Conservation (phyloP, 2,329 filamentous ascomycete genomes). For the Calonectria ilicicola region DNA sequence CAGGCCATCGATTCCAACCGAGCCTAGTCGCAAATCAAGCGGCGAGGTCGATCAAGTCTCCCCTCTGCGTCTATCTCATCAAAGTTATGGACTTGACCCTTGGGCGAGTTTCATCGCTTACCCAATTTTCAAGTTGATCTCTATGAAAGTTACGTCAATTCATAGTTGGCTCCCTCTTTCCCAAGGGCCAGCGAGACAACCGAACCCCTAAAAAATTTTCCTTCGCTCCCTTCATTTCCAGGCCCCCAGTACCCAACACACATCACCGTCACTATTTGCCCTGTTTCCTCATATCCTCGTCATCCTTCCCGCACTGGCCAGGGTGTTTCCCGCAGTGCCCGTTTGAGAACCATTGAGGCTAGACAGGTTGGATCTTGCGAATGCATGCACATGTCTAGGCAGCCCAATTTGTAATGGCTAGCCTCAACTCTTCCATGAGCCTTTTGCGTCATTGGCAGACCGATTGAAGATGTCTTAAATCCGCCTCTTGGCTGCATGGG, state of each 20-base stretch:
- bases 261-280: background rate
- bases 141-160: background rate
- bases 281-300: background rate
- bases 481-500: constrained; percentile 31
- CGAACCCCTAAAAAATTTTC: constrained; percentile 8
- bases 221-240: constrained; percentile 12
- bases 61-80: background rate
- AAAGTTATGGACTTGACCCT: background rate
- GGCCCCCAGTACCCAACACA: background rate
- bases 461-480: constrained; percentile 14
- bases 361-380: background rate
- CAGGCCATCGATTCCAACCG: background rate
- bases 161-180: background rate
- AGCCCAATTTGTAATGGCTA: background rate
- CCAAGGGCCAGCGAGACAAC: background rate
- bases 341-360: background rate
- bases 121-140: constrained; percentile 16
- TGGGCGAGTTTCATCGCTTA: background rate
- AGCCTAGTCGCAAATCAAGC: background rate
- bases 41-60: background rate
- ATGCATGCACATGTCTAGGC: constrained; percentile 11
- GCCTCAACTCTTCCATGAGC: background rate
- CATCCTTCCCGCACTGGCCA: background rate
- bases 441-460: constrained; percentile 16
- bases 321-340: background rate